Percentiles rank a stretch among this genome's conserved stretches.
These are phyloP conservation scores for Pythium periplocum DNA, from an alignment of 352 stramenopile species.

Conservation along the genomic window DNA sequence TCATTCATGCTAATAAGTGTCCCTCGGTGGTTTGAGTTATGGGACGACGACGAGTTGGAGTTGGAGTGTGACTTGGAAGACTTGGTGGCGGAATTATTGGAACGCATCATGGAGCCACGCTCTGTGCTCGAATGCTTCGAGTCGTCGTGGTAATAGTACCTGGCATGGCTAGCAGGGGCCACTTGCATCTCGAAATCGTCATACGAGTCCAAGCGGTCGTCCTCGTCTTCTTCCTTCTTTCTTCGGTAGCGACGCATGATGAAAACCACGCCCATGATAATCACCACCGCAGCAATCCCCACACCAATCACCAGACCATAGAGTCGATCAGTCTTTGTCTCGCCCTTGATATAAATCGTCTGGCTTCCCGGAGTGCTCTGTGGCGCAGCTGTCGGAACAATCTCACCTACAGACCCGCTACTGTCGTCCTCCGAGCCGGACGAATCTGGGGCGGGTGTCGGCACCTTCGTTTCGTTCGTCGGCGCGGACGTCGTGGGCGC, in stretches of 20 bases:
- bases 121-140: background rate
- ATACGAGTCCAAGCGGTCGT: background rate
- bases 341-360: too few relatives aligned
- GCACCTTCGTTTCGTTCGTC: background rate
- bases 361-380: too few relatives aligned
- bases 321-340: background rate
- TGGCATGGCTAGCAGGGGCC: background rate
- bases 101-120: too few relatives aligned
- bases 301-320: conserved; percentile 17
- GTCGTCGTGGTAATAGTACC: background rate
- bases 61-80: background rate
- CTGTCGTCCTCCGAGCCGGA: background rate
- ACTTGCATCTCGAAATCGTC: background rate
- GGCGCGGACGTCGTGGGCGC: background rate
- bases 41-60: too few relatives aligned
- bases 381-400: too few relatives aligned
- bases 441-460: background rate
- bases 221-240: conserved; percentile 7
- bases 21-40: too few relatives aligned
- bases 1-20: background rate
- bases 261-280: conserved; percentile 12
- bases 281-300: conserved; percentile 9
- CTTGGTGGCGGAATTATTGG: background rate
- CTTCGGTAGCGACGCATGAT: conserved; percentile 8
- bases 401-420: too few relatives aligned